Evolutionary conservation across 2,329 filamentous ascomycete genomes (phyloP), one percentile per base, ranked within the genome.

Genomic region (Onygenales sp.): DNA sequence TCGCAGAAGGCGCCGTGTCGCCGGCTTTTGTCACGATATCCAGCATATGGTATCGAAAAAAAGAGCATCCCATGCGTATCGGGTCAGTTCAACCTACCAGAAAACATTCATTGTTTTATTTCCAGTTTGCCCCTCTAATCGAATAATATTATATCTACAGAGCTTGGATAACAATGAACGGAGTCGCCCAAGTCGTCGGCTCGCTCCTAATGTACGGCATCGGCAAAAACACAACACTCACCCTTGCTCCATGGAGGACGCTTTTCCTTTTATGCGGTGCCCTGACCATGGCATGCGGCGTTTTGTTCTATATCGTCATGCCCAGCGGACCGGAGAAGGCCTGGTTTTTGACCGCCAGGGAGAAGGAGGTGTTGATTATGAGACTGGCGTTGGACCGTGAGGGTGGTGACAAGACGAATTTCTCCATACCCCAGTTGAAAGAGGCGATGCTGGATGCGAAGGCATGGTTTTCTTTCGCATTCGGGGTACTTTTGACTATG

Each of bases 181-280:
- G 72, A 2, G 42, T 77, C 2, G 73, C 75, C 0, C 75, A 77
- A 57, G 66, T 77, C 33, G 56, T 75, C 39, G 74, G 75, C 8
- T 70, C 65, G 32, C 56, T 77, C 5, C 65, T 77, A n/a, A 77
- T 76, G 73, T 78, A 78, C 57, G 74, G 75, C 38, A 75, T 79
- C 50, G 76, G 74, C 41, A 71, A 71, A 55, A 71, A 74, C 52
- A 60, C 56, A 0, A 59, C 60, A 2, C 59, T 73, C 2, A 51
- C 65, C 0, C 61, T 80, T 3, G 67, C 66, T 0, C 69, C 74
- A 0, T 80, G 77, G 77, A 64, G 75, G 36, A 62, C 68, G 0
- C 61, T 79, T 39, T 79, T 79, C 59, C 62, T 79, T 33, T 66
- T 80, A 10, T 78, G 73, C 53, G 77, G 77, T n/a, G 72, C 69